Percentiles rank a stretch among this genome's conserved stretches.
These are phyloP conservation scores for Oidiodendron maius DNA, from an alignment of 495 filamentous ascomycete genomes.

Conservation along the genomic window DNA sequence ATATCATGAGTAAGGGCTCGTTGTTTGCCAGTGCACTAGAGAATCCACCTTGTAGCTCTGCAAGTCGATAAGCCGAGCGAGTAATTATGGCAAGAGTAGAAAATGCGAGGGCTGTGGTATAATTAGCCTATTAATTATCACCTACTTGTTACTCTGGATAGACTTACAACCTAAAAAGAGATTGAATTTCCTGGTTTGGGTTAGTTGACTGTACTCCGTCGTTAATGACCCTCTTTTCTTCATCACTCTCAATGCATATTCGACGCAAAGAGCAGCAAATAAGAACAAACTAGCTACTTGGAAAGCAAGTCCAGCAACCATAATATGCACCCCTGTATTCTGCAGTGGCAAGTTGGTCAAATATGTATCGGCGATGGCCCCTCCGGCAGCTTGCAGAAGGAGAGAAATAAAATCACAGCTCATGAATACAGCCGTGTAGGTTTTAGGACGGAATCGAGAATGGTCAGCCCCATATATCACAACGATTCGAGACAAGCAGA, in stretches of 20 bases:
- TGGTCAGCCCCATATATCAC: constrained; percentile 41
- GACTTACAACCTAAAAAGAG: constrained; percentile 8
- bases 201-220: not conserved
- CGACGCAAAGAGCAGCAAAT: constrained; percentile 36
- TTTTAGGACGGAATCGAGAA: constrained; percentile 50
- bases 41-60: constrained; percentile 30
- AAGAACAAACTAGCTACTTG: constrained; percentile 47
- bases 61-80: constrained; percentile 27
- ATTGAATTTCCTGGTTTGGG: constrained; percentile 1
- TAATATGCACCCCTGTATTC: constrained; percentile 55
- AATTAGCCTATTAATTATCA: not conserved
- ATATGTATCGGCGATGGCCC: constrained; percentile 49
- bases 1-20: constrained; percentile 47
- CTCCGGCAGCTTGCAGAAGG: constrained; percentile 55
- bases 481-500: constrained; percentile 55
- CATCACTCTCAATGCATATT: constrained; percentile 27
- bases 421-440: constrained; percentile 45
- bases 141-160: not conserved
- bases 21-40: constrained; percentile 36
- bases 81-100: constrained; percentile 28
- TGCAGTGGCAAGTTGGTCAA: constrained; percentile 18
- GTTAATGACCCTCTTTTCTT: not conserved
- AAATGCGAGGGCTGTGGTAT: constrained; percentile 4
- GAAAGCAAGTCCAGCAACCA: constrained; percentile 57
- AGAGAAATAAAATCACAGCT: constrained; percentile 56